Base-by-base conservation (phyloP, 1,284 basidiomycete species). In the Moniliophthora roreri region DNA sequence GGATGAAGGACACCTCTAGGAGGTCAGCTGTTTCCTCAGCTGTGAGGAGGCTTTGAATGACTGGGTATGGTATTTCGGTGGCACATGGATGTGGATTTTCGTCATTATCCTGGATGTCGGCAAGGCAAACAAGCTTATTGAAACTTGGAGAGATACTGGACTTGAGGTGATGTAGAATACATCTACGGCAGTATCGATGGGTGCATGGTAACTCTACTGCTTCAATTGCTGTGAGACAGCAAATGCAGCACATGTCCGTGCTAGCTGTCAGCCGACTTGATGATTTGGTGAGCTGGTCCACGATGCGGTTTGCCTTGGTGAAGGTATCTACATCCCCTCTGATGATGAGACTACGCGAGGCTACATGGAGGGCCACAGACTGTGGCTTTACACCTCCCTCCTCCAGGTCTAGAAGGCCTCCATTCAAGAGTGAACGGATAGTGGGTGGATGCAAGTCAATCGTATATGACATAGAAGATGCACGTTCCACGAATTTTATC, bases 131-230 rank as follows among this genome's bases (percentile, higher is more conserved):
- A 36, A 69, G 53, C 50, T 63, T 59, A 54, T 63, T 48, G 55
- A 67, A 61, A 48, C 54, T 58, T 41, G 60, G 56, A 16, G 62
- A 59, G 35, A 67, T 61, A 13, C 66, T 55, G 26, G 69, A 66
- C n/a, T 56, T 59, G 42, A 79, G 64, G 55, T 76, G 71, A 50
- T 73, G 68, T 51, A 70, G 66, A 40, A 83, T 66, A 61, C 81
- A 84, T n/a, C 63, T 37, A 20, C 57, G 67, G 65, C 81, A 83
- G 61, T 82, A 83, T 35, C 60, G 56, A 62, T 84, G 81, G 11
- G 69, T 68, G 61, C 81, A 83, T 21, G 65, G 61, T 52, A 82
- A 61, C 44, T 61, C 61, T 52, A 77, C 58, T 4, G 73, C 67
- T 35, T 74, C 63, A 15, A 65, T 62, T 23, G 72, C 61, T 24